Evolutionary conservation across 2,329 filamentous ascomycete genomes (phyloP).

Genomic region (Fusarium armeniacum): DNA sequence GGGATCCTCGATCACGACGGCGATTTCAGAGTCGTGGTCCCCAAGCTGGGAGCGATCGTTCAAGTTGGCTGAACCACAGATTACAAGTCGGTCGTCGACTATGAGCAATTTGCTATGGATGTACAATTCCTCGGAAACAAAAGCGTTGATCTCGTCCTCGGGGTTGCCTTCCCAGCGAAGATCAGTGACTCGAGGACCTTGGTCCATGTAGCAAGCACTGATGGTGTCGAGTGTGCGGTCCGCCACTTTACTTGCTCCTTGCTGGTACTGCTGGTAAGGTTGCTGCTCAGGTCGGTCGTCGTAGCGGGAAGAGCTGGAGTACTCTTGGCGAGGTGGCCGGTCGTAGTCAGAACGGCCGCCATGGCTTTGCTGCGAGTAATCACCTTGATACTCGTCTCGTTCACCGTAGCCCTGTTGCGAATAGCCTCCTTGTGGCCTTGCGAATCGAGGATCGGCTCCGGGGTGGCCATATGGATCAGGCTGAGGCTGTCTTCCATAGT

Average conservation of each 20-base stretch:
- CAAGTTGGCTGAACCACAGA: constrained; percentile 78
- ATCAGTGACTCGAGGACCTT: constrained; percentile 75
- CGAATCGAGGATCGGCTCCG: constrained; percentile 33
- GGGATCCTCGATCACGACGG: constrained; percentile 87
- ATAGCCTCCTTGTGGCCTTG: constrained; percentile 21
- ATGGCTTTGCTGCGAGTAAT: constrained; percentile 22
- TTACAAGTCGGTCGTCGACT: constrained; percentile 84
- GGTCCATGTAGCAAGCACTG: constrained; percentile 85
- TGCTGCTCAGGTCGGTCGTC: constrained; percentile 13
- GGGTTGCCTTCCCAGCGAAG: constrained; percentile 68
- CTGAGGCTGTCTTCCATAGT: constrained; percentile 5
- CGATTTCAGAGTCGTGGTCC: constrained; percentile 88
- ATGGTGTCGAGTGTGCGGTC: constrained; percentile 79
- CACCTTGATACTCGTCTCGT: constrained; percentile 15
- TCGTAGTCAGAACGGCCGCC: constrained; percentile 17
- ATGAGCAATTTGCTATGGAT: constrained; percentile 80
- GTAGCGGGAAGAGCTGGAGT: background rate
- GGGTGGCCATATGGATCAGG: constrained; percentile 33
- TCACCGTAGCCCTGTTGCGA: constrained; percentile 20
- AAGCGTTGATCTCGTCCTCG: constrained; percentile 71
- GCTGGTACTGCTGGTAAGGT: constrained; percentile 75
- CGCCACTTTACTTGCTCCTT: constrained; percentile 70
- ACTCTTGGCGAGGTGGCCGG: constrained; percentile 14
- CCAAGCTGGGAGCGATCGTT: constrained; percentile 82
- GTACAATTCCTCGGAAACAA: constrained; percentile 73